Base-by-base conservation (phyloP, 2,329 filamentous ascomycete genomes). In the Mycocentrospora acerina region DNA sequence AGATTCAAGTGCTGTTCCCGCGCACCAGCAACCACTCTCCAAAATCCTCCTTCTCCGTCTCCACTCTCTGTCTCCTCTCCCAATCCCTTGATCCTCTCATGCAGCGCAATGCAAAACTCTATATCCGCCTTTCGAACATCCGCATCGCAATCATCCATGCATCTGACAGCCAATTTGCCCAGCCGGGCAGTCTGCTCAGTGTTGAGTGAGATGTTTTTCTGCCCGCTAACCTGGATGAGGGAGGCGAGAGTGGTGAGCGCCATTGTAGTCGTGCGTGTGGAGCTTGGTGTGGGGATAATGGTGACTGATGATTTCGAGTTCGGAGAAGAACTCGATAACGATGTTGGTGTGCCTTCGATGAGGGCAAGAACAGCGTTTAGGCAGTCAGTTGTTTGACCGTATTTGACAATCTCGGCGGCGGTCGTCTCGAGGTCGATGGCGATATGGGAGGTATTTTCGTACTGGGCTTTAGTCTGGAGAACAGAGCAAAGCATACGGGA, bases 1-100 rank as follows among this genome's bases (percentile, higher is more conserved):
- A 90, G 66, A 51, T 83, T 89, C 71, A 88, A 80, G 15, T 85
- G 81, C 49, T 88, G 85, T 49, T 89, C 85, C 57, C 80, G 78
- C 22, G 86, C 75, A 1, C 70, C 71, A 40, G 74, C 79, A 55
- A 90, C 73, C 16, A 77, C 76, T 24, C 76, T 77, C 86, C 86
- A 91, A 60, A 90, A 90, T 0, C 51, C 51, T 37, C 71, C 71
- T 24, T 68, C 64, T 24, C 66, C 65, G 11, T 50, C 60, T 3
- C 57, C 64, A 3, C 49, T 37, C 0, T 48, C 49, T 5, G 46
- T 53, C 19, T 22, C 9, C 19, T 22, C 19, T 5, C 19, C 19
- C 19, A 22, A 22, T 9, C 19, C 19, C 19, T 22, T 22, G 9
- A 64, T 63, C 7, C 59, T 55, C 31, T 75, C 73, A 60, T 90